These are phyloP conservation scores for Aspergillus sp. DNA, from an alignment of 2,329 filamentous ascomycete species.

Conservation along the genomic window DNA sequence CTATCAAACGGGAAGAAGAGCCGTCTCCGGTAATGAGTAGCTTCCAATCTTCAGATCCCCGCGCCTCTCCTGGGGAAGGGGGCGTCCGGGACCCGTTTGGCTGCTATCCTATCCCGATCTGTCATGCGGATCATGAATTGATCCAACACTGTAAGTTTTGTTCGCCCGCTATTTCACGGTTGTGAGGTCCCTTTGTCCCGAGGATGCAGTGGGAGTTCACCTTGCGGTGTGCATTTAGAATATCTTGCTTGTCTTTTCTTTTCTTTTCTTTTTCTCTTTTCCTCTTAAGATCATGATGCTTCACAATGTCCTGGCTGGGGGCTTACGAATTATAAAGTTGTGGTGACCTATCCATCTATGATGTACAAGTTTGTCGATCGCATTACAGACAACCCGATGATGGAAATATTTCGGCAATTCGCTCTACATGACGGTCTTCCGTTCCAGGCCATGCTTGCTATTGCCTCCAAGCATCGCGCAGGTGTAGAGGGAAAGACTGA, in stretches of 20 bases:
- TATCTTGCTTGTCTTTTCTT: not conserved
- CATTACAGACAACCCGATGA: constrained; percentile 28
- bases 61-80: constrained; percentile 16
- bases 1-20: constrained; percentile 15
- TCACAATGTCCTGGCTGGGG: constrained; percentile 1
- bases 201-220: not conserved
- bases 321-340: constrained; percentile 26
- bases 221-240: not conserved
- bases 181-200: not conserved
- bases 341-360: constrained; percentile 34
- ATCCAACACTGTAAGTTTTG: constrained; percentile 33
- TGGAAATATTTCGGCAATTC: constrained; percentile 31
- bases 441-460: constrained; percentile 35
- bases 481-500: constrained; percentile 31
- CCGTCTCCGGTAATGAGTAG: constrained; percentile 7
- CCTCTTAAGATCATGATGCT: not conserved
- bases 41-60: constrained; percentile 13
- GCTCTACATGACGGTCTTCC: constrained; percentile 30
- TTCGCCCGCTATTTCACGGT: not conserved
- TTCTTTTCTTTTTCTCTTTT: not conserved
- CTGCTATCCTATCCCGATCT: constrained; percentile 27
- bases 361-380: constrained; percentile 34
- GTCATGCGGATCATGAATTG: constrained; percentile 26
- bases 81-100: constrained; percentile 26
- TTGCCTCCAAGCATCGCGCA: constrained; percentile 33